Evolutionary conservation across 768 basidiomycete genomes (phyloP).

Genomic region (Tricholoma bakamatsutake): DNA sequence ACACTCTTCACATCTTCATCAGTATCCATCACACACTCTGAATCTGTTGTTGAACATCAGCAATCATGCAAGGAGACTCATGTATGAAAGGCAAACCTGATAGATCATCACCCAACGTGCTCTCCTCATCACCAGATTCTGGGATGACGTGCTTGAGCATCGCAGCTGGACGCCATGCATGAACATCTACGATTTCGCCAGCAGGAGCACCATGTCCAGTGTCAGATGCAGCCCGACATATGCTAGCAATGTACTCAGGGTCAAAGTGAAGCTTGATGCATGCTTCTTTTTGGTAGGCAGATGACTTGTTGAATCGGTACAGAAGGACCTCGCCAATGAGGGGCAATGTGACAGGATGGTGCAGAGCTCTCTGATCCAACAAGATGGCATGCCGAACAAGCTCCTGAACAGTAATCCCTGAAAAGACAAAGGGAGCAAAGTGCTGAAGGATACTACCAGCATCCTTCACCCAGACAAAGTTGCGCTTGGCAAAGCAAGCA

Average conservation of each 20-base stretch:
- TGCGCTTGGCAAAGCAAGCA: neutral
- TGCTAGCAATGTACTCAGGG: neutral
- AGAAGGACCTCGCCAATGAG: neutral
- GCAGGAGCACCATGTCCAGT: neutral
- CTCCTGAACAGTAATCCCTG: neutral
- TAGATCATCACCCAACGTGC: no score
- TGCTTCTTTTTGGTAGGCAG: neutral
- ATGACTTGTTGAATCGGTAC: neutral
- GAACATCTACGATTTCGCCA: neutral
- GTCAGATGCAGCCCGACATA: neutral
- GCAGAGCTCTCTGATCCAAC: neutral
- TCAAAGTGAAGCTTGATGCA: neutral
- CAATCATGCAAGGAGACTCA: no score
- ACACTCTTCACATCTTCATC: neutral
- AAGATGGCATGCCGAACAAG: neutral
- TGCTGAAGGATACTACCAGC: neutral
- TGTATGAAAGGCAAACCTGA: no score
- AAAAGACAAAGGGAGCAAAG: neutral
- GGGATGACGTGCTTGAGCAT: neutral
- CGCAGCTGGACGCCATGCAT: neutral
- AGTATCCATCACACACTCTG: no score
- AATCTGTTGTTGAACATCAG: no score
- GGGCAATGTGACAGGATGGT: neutral
- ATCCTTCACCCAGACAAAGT: neutral
- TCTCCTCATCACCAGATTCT: no score